Conservation (phyloP, 192 early-diverging fungal genomes). For the Chytriomyces hyalinus region DNA sequence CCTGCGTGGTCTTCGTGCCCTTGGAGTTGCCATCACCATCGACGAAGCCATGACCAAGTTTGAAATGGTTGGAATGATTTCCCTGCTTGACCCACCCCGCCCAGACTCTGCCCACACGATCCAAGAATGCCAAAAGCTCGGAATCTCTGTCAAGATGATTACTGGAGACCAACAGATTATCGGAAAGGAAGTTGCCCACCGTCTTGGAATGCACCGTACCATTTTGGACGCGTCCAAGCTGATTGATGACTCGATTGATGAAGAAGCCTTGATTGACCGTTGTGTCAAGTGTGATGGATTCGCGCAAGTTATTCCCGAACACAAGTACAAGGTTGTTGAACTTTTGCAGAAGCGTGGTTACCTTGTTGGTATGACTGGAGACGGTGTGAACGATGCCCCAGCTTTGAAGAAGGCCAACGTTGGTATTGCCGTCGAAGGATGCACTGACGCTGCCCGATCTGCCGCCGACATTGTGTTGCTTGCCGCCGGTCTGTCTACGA, state of each 20-base stretch:
- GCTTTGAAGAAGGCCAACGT: constrained; percentile 97
- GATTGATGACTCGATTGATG: constrained; percentile 71
- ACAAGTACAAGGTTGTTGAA: constrained; percentile 96
- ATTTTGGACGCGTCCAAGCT: constrained; percentile 86
- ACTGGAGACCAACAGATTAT: constrained; percentile 96
- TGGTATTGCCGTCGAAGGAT: constrained; percentile 94
- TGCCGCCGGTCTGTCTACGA: constrained; percentile 86
- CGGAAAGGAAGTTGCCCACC: constrained; percentile 88
- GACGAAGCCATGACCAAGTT: constrained; percentile 70
- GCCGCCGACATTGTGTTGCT: constrained; percentile 96
- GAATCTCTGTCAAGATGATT: constrained; percentile 95
- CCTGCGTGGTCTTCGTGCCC: constrained; percentile 82
- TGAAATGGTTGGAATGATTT: constrained; percentile 90
- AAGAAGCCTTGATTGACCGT: constrained; percentile 82
- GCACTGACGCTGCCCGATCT: constrained; percentile 94
- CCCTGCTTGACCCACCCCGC: constrained; percentile 89
- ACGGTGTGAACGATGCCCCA: constrained; percentile 97
- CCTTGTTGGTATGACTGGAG: constrained; percentile 97
- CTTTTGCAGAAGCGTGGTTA: constrained; percentile 86
- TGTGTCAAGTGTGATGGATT: constrained; percentile 89
- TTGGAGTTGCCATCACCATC: constrained; percentile 87
- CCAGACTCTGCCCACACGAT: constrained; percentile 91
- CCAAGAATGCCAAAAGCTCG: constrained; percentile 75
- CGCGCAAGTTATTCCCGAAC: constrained; percentile 97
- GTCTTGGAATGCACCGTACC: constrained; percentile 86